phyloP scores from a whole-genome alignment of 176 grass and related monocot genomes.

The Phyllostachys edulis region DNA sequence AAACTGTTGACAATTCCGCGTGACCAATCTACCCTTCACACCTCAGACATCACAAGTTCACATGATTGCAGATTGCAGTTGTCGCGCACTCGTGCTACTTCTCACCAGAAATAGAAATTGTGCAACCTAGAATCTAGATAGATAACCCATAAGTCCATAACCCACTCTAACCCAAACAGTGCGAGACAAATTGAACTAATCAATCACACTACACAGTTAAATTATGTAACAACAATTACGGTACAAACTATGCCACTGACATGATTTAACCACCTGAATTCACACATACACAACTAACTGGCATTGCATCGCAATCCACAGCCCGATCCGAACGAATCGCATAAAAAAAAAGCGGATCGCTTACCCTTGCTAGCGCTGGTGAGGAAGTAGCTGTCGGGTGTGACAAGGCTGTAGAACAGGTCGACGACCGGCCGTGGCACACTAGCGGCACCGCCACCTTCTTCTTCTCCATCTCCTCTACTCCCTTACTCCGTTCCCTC shows the following conservation, averaged over 20 bases:
- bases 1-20: not conserved
- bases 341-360: not conserved
- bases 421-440: conserved; percentile 97
- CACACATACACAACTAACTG: not conserved
- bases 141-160: not conserved
- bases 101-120: too few relatives aligned
- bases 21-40: not conserved
- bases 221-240: not conserved
- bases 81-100: too few relatives aligned
- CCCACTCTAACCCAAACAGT: not conserved
- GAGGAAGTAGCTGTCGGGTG: conserved; percentile 88
- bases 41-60: not conserved
- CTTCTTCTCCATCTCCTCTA: conserved; percentile 82
- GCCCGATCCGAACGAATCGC: conserved; percentile 4
- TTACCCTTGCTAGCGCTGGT: conserved; percentile 98
- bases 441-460: conserved; percentile 81
- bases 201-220: not conserved
- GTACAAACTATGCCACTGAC: not conserved
- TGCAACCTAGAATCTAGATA: not conserved
- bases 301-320: not conserved
- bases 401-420: conserved; percentile 80
- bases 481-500: not conserved
- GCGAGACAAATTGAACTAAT: not conserved
- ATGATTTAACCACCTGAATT: not conserved
- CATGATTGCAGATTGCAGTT: not conserved